Conservation (phyloP, 2,329 filamentous ascomycete species). For the Fusarium veterinarium region DNA sequence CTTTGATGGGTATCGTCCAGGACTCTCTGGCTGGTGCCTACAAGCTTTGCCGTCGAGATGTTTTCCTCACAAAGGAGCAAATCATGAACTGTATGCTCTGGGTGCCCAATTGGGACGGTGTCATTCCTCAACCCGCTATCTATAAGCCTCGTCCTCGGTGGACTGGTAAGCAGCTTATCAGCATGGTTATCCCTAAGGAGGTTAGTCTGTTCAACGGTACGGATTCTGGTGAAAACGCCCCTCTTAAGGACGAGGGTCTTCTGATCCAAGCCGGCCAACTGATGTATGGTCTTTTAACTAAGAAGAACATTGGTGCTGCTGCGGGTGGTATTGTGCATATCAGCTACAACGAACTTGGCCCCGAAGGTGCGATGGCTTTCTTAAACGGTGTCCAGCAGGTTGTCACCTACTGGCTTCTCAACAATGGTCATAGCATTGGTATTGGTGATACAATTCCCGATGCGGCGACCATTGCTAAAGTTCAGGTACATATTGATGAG, state of each 20-base stretch:
- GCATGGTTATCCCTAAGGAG: slow-evolving; percentile 87
- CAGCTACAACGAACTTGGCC: slow-evolving; percentile 94
- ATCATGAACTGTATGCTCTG: slow-evolving; percentile 98
- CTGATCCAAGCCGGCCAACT: slow-evolving; percentile 89
- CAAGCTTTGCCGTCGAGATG: slow-evolving; percentile 94
- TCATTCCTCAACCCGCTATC: slow-evolving; percentile 94
- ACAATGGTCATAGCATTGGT: slow-evolving; percentile 97
- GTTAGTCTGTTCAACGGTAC: slow-evolving; percentile 79
- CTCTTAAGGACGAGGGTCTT: slow-evolving; percentile 80
- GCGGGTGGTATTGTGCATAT: slow-evolving; percentile 94
- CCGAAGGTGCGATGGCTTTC: slow-evolving; percentile 88
- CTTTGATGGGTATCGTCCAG: slow-evolving; percentile 99
- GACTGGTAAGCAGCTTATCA: slow-evolving; percentile 98
- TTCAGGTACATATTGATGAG: slow-evolving; percentile 82
- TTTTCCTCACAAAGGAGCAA: slow-evolving; percentile 88
- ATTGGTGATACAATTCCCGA: slow-evolving; percentile 98
- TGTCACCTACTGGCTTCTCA: slow-evolving; percentile 96
- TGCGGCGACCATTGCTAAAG: slow-evolving; percentile 81
- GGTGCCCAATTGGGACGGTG: slow-evolving; percentile 97
- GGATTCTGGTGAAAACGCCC: slow-evolving; percentile 69
- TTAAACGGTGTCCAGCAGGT: slow-evolving; percentile 96
- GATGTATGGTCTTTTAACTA: slow-evolving; percentile 89
- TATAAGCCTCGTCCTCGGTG: slow-evolving; percentile 91
- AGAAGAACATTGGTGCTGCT: slow-evolving; percentile 93
- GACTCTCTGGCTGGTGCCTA: slow-evolving; percentile 96